A percentile compares a stretch with the other conserved stretches of the same genome.
phyloP scores from a whole-genome alignment of 257 asterid genomes.

The Primulina huaijiensis region DNA sequence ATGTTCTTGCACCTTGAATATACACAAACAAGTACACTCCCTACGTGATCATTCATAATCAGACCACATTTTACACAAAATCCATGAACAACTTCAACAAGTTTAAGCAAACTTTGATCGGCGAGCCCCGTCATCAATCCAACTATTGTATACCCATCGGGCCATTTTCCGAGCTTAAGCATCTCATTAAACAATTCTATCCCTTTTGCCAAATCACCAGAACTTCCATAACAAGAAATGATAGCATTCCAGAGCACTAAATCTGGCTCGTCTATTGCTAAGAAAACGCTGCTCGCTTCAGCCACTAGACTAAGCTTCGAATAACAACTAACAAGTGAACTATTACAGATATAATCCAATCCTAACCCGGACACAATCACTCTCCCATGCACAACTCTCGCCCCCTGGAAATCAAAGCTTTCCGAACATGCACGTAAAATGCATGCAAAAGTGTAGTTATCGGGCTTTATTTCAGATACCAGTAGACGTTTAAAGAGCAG shows the following conservation, averaged over 20 bases:
- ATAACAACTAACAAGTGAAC: constrained; percentile 68
- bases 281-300: constrained; percentile 51
- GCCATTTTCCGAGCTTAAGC: constrained; percentile 44
- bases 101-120: constrained; percentile 25
- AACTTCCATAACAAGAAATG: constrained; percentile 57
- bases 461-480: constrained; percentile 51
- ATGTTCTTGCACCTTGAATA: constrained; percentile 50
- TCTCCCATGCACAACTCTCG: constrained; percentile 56
- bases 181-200: constrained; percentile 41
- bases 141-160: constrained; percentile 72
- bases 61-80: constrained; percentile 53
- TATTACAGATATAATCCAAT: constrained; percentile 52
- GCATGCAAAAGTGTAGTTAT: constrained; percentile 72
- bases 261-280: constrained; percentile 56
- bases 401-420: constrained; percentile 26
- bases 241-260: constrained; percentile 76
- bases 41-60: constrained; percentile 52
- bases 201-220: constrained; percentile 46
- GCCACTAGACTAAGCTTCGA: constrained; percentile 53
- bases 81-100: constrained; percentile 57
- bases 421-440: constrained; percentile 63
- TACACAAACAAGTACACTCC: constrained; percentile 59
- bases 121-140: constrained; percentile 45
- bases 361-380: constrained; percentile 53
- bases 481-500: constrained; percentile 50